phyloP scores from a whole-genome alignment of 306 rosid species.

The Canavalia ensiformis region DNA sequence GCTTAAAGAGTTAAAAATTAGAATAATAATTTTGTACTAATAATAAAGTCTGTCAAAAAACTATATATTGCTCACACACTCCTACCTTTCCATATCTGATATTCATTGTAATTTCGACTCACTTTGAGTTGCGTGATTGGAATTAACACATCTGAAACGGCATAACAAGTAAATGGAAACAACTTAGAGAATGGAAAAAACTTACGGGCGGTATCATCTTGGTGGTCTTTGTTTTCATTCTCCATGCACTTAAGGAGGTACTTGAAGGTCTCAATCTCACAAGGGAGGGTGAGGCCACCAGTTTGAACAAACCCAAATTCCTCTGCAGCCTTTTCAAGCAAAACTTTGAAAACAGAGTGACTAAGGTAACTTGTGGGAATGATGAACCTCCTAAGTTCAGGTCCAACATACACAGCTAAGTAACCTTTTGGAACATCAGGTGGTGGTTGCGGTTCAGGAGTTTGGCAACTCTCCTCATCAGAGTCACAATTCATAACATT shows the following conservation, averaged over 20 bases:
- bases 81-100: too few relatives aligned
- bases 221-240: constrained; percentile 56
- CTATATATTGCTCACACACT: too few relatives aligned
- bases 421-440: constrained; percentile 89
- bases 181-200: constrained; percentile 4
- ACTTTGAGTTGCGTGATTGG: too few relatives aligned
- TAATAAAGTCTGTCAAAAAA: too few relatives aligned
- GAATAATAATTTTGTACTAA: too few relatives aligned
- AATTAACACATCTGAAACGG: not conserved
- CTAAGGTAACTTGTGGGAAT: constrained; percentile 87
- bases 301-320: constrained; percentile 86
- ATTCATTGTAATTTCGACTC: not conserved
- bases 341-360: constrained; percentile 76
- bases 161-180: not conserved
- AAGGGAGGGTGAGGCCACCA: constrained; percentile 86
- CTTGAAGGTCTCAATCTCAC: constrained; percentile 94
- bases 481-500: constrained; percentile 60
- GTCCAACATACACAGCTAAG: constrained; percentile 93
- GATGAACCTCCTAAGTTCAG: constrained; percentile 89
- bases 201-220: constrained; percentile 56
- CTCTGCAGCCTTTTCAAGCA: constrained; percentile 90
- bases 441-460: constrained; percentile 69
- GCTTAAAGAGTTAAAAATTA: too few relatives aligned
- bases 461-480: constrained; percentile 79
- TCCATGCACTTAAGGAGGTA: constrained; percentile 89